Evolutionary conservation across 2,329 filamentous ascomycete species (phyloP), one percentile per base, ranked within the genome.

Genomic region (Apiospora pterosperma): DNA sequence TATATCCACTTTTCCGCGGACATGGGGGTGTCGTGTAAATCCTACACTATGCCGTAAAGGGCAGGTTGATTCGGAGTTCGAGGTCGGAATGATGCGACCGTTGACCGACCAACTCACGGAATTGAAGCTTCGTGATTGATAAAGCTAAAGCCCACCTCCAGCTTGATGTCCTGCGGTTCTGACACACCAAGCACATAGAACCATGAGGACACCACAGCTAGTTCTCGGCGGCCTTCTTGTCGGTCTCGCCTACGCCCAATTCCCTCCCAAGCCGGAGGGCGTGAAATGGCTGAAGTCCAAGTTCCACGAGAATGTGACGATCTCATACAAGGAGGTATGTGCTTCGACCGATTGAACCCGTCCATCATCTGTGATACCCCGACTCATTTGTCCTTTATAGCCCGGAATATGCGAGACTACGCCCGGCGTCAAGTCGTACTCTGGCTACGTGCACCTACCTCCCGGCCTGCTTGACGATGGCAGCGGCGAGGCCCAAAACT

Each of bases 371-470:
- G 16, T 6, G 38, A n/a, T 6, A 16, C 2, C 8, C n/a, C n/a
- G 38, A 38, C 25, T 44, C n/a, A 42, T 11, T 74, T 76, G 19
- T 82, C 80, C 39, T 16, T 8, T 2, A 39, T 39, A 82, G 88
- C 85, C 63, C 85, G 86, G 74, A 76, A 80, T 69, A 85, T 88
- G 62, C 79, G 82, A 64, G 85, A 88, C 74, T 63, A 80, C 63
- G 77, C 80, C 31, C 82, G 89, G 75, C 80, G 86, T 76, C 82
- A 89, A 74, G 87, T 87, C 74, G 78, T 90, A 85, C 70, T 79
- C 85, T 3, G 87, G 88, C 66, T 88, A 89, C 77, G 82, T 90
- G 39, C 79, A 80, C 63, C 73, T 89, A 39, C 83, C 85, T 1
- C 71, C 85, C 1, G 72, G 72, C 3, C 67, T 71, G 1, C 70